Evolutionary conservation across 768 basidiomycete genomes (phyloP), one percentile per base, ranked within the genome.

Genomic region (Hygrocybe punicea): DNA sequence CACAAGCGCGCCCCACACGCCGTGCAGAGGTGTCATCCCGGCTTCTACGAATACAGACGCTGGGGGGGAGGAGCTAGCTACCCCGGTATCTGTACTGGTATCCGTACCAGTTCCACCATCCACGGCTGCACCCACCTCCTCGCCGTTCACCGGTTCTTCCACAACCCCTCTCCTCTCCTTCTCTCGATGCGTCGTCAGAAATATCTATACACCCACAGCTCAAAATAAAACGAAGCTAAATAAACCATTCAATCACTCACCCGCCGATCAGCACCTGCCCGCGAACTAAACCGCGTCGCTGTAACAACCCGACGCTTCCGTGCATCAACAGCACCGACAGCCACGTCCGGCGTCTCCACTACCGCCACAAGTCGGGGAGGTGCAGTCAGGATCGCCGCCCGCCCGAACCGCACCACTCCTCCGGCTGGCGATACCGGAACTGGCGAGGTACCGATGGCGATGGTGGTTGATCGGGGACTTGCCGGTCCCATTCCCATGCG

Each of bases 301-400:
- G 91, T 93, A 13, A 92, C 87, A 1, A 94, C 89, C 48, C 93
- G 76, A 62, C 88, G 78, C 78, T 93, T 91, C 69, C 80, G 76
- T 16, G 90, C 84, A 69, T 95, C 93, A 8, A 93, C 89, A 21
- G 92, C 89, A 8, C 93, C 93, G 36, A 92, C 84, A n/a, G 85
- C 91, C 8, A 93, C 86, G 67, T 93, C 93, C 0, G 91, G 90
- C 9, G 90, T 93, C 69, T 89, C 89, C 16, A 94, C 86, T 29
- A 93, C 74, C 4, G 87, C 90, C 16, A 94, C 81, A 25, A 94
- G 73, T 66, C 85, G 85, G 14, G 93, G 92, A n/a, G 91, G 88
- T 14, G 87, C 87, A 10, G 87, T 91, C 71, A 93, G 71, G 44
- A 89, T 84, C 13, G 89, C 84, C 0, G 89, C 87, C 13, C 87